Conservation (phyloP, 2,329 filamentous ascomycete species). For the Cadophora sp. region DNA sequence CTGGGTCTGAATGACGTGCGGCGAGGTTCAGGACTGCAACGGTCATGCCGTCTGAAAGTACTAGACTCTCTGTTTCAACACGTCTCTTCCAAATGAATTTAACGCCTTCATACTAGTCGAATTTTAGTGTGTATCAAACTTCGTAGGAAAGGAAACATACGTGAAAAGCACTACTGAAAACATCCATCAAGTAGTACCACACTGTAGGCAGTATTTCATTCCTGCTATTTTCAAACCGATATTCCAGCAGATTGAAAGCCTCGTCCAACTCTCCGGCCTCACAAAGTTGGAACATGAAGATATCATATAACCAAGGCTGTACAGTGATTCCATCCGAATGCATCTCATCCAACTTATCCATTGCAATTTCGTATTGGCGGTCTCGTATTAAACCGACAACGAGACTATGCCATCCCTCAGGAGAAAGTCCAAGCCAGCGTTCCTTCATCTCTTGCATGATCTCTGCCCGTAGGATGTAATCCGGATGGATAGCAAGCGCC, state of each 20-base stretch:
- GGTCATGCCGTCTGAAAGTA: conserved; percentile 69
- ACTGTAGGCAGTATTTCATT: conserved; percentile 58
- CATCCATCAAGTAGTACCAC: conserved; percentile 77
- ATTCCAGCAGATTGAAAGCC: conserved; percentile 70
- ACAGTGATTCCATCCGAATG: conserved; percentile 60
- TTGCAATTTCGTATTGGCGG: conserved; percentile 80
- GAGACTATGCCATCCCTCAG: conserved; percentile 69
- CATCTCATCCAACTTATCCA: conserved; percentile 74
- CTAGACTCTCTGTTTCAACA: conserved; percentile 61
- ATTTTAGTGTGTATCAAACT: neutral
- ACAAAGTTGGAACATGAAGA: conserved; percentile 76
- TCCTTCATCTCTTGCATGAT: conserved; percentile 77
- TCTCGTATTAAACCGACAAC: conserved; percentile 80
- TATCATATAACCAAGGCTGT: conserved; percentile 77
- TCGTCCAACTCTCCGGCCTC: conserved; percentile 79
- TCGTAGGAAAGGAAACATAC: conserved; percentile 51
- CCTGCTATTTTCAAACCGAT: conserved; percentile 56
- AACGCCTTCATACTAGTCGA: conserved; percentile 64
- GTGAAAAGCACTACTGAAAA: conserved; percentile 69
- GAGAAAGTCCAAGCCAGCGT: conserved; percentile 71
- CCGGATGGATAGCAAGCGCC: conserved; percentile 81
- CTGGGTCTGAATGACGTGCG: conserved; percentile 69
- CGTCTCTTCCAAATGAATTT: conserved; percentile 74
- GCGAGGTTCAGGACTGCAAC: conserved; percentile 76
- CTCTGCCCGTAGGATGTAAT: conserved; percentile 76